Conservation (phyloP, 1,284 basidiomycete species). For the Boletellus dicymbophilus region DNA sequence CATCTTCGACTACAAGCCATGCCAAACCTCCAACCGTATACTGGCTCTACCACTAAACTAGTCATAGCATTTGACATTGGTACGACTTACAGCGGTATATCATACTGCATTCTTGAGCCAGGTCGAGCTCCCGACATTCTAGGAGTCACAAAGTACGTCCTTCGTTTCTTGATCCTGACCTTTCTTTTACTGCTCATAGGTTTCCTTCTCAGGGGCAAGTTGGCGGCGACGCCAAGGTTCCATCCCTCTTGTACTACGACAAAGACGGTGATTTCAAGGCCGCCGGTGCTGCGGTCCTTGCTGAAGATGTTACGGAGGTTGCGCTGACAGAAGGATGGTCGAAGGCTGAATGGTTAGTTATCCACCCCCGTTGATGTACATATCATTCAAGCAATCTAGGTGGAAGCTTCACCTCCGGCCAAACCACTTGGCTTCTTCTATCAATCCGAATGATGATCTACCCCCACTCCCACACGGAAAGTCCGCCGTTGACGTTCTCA, state of each 20-base stretch:
- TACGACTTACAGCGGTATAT: constrained; percentile 7
- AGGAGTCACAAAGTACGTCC: constrained; percentile 2
- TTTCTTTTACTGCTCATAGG: constrained; percentile 22
- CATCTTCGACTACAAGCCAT: not conserved
- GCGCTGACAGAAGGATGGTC: constrained; percentile 43
- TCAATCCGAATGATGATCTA: constrained; percentile 19
- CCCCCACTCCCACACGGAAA: constrained; percentile 47
- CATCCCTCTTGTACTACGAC: constrained; percentile 52
- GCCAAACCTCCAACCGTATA: constrained; percentile 2
- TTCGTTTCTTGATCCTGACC: not conserved
- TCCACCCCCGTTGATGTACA: too few species aligned
- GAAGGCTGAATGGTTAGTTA: constrained; percentile 47
- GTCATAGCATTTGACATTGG: too few species aligned
- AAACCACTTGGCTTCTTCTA: not conserved
- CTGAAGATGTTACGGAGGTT: constrained; percentile 35
- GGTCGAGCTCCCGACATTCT: constrained; percentile 5
- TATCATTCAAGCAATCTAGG: too few species aligned
- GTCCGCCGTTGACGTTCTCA: constrained; percentile 44
- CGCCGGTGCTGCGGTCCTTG: constrained; percentile 46
- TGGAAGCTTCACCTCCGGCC: not conserved
- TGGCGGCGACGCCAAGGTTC: constrained; percentile 47
- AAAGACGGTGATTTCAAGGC: constrained; percentile 39
- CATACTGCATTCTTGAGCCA: constrained; percentile 3
- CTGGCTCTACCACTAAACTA: constrained; percentile 8
- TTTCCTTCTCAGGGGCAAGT: constrained; percentile 38